Conservation (phyloP, 768 basidiomycete species). For the Mycena haematopus region DNA sequence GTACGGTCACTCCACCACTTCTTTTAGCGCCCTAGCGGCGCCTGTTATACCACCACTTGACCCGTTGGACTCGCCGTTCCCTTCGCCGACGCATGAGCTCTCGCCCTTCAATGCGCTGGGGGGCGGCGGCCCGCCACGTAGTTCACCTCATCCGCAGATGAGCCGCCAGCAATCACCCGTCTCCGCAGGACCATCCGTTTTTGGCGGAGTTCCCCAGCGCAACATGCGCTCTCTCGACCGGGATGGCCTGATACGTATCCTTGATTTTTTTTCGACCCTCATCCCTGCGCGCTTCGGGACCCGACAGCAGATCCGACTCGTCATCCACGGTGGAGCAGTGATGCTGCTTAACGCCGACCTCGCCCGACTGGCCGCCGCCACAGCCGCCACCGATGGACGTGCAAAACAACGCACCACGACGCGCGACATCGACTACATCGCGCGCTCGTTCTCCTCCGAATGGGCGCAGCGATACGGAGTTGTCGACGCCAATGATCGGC, state of each 20-base stretch:
- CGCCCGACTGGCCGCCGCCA: conserved; percentile 27
- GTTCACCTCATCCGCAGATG: conserved; percentile 3
- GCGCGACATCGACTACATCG: conserved; percentile 72
- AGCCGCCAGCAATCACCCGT: conserved; percentile 6
- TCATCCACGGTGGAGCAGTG: conserved; percentile 76
- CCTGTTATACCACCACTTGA: conserved; percentile 24
- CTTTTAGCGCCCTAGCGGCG: conserved; percentile 26
- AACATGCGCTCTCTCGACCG: conserved; percentile 49
- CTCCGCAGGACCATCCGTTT: conserved; percentile 11
- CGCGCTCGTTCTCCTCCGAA: conserved; percentile 64
- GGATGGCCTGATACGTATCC: conserved; percentile 51
- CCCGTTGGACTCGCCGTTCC: conserved; percentile 19
- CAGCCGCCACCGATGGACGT: conserved; percentile 33
- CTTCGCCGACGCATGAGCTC: conserved; percentile 11
- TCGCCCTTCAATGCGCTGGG: conserved; percentile 18
- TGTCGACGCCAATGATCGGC: conserved; percentile 57
- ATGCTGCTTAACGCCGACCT: conserved; percentile 66
- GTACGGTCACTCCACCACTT: conserved; percentile 20
- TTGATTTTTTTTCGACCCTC: conserved; percentile 57
- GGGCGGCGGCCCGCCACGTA: too few species aligned
- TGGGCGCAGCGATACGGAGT: conserved; percentile 52
- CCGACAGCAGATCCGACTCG: conserved; percentile 54
- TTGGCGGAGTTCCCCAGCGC: conserved; percentile 34
- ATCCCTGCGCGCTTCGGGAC: conserved; percentile 53
- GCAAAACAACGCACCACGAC: conserved; percentile 56